Conservation (phyloP, 371 early-diverging fungal genomes). For the Mortierella sp. region DNA sequence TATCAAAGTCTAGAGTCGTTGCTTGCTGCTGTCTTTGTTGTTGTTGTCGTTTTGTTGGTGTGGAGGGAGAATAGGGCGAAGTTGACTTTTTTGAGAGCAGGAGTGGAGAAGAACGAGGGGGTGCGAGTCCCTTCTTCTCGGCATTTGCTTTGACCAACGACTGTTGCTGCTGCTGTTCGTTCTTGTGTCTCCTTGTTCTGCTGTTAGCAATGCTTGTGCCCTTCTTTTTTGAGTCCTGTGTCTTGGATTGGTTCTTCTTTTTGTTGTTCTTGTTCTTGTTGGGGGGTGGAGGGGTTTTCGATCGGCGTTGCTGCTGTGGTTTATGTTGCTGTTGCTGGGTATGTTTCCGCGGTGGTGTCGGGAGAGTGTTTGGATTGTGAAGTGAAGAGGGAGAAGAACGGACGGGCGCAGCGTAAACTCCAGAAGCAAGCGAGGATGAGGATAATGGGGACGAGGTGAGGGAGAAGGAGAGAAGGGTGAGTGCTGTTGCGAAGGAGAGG, state of each 20-base stretch:
- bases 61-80: neutral
- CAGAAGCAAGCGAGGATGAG: conserved; percentile 11
- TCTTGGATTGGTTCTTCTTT: neutral
- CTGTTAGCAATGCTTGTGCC: neutral
- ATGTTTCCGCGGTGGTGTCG: conserved; percentile 9
- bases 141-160: neutral
- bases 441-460: conserved; percentile 1
- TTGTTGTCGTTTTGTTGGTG: neutral
- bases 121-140: neutral
- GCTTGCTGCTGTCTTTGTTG: neutral
- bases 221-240: neutral
- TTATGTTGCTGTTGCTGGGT: neutral
- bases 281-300: neutral
- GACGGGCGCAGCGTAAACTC: conserved; percentile 4
- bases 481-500: conserved; percentile 15
- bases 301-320: neutral
- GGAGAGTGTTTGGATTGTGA: neutral
- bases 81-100: conserved; percentile 7
- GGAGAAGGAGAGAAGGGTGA: conserved; percentile 21
- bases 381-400: conserved; percentile 1
- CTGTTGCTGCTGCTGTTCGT: neutral
- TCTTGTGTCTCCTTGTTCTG: neutral
- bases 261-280: neutral
- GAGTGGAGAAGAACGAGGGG: neutral
- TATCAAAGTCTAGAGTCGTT: neutral